These are phyloP conservation scores for Alternaria consortialis DNA, from an alignment of 2,329 filamentous ascomycete species.

Conservation along the genomic window DNA sequence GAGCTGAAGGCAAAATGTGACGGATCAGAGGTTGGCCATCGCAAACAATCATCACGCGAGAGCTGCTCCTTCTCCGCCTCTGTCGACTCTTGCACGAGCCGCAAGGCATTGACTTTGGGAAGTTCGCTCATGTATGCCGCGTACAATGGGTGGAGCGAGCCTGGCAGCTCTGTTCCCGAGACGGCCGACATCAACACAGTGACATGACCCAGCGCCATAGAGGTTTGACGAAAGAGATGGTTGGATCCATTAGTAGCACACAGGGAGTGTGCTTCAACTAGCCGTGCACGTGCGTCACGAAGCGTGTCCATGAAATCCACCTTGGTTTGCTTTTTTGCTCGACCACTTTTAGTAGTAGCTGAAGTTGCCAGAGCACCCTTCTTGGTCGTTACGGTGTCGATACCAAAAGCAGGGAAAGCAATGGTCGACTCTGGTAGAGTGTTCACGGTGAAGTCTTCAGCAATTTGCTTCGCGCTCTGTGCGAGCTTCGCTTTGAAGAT, in stretches of 20 bases:
- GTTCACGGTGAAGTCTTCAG: conserved; percentile 83
- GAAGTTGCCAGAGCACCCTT: conserved; percentile 17
- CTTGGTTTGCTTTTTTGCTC: conserved; percentile 33
- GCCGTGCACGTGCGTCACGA: conserved; percentile 70
- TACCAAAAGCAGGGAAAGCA: conserved; percentile 75
- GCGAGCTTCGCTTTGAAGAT: conserved; percentile 74
- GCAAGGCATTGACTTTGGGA: conserved; percentile 73
- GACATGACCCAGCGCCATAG: conserved; percentile 46
- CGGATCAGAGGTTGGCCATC: conserved; percentile 52
- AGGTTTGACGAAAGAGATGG: conserved; percentile 63
- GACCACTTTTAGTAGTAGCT: conserved; percentile 24
- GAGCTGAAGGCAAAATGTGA: conserved; percentile 50
- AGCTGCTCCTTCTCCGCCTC: conserved; percentile 58
- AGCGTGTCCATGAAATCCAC: conserved; percentile 67
- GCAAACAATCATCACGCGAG: conserved; percentile 47
- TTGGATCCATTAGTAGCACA: conserved; percentile 64
- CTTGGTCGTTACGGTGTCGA: conserved; percentile 29
- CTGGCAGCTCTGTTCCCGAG: conserved; percentile 36
- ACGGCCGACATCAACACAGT: conserved; percentile 54
- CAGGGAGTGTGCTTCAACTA: conserved; percentile 69
- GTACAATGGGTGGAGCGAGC: conserved; percentile 51
- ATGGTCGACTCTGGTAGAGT: conserved; percentile 92
- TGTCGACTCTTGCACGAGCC: conserved; percentile 68
- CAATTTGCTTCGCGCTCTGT: conserved; percentile 76
- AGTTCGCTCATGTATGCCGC: conserved; percentile 63